Evolutionary conservation across 129 eudicot species (phyloP).

Genomic region (Calendula officinalis): DNA sequence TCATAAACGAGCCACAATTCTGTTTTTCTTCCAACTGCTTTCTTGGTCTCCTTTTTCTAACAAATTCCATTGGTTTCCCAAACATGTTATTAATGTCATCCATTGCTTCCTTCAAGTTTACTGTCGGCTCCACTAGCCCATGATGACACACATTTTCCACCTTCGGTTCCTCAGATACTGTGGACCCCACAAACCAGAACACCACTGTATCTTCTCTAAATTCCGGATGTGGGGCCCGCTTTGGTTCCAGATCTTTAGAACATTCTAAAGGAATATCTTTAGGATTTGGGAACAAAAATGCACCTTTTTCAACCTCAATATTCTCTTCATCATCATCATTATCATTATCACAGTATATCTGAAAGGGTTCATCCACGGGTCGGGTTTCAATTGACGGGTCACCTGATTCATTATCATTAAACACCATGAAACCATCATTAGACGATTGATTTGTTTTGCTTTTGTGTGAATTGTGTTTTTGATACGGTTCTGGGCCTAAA

Average conservation of each 20-base stretch:
- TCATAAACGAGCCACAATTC: conserved; percentile 47
- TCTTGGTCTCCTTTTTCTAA: conserved; percentile 58
- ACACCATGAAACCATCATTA: conserved; percentile 53
- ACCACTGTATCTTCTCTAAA: conserved; percentile 80
- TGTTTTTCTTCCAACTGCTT: conserved; percentile 47
- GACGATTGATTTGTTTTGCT: conserved; percentile 38
- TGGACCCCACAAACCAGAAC: conserved; percentile 80
- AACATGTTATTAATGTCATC: conserved; percentile 92
- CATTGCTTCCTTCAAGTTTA: conserved; percentile 97
- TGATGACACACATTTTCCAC: conserved; percentile 96
- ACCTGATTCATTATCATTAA: conserved; percentile 49
- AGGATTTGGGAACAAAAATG: conserved; percentile 49
- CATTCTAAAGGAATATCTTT: conserved; percentile 44
- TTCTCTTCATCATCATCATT: conserved; percentile 58
- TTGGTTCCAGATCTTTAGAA: conserved; percentile 26
- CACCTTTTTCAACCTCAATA: conserved; percentile 30
- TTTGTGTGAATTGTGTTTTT: conserved; percentile 36
- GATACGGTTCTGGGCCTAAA: conserved; percentile 56
- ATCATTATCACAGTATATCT: conserved; percentile 56
- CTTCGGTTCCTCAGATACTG: conserved; percentile 70
- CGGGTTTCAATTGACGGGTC: conserved; percentile 23
- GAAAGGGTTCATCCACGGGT: conserved; percentile 51
- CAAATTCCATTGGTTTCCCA: conserved; percentile 90
- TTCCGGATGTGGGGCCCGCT: conserved; percentile 29
- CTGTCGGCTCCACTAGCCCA: conserved; percentile 92